Base-by-base conservation (phyloP, 2,329 filamentous ascomycete genomes). In the Mycosphaerelloides madeirae region DNA sequence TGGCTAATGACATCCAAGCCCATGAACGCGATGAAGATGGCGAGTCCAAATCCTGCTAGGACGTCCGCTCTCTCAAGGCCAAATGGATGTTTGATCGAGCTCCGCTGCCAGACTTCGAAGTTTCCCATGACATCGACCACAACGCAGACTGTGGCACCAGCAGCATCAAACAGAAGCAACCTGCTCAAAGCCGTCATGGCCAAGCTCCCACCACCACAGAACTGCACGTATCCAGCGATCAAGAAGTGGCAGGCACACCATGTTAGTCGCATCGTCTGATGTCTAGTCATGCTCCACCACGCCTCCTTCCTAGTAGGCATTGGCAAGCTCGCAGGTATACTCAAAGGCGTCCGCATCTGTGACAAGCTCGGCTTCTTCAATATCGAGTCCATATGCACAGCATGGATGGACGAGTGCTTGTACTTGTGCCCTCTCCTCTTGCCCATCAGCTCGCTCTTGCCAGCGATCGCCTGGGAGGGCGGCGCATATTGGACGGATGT, bases 91-190 rank as follows among this genome's bases (percentile, higher is more conserved):
- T 90, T 83, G 57, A 98, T 85, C 55, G 84, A 94, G 56, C 87
- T 91, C 36, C 91, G 80, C 53, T 88, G 87, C 93, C 93, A 98
- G 31, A 97, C 90, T 64, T 98, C 93, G 59, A 98, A 98, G 65
- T 98, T 98, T 40, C 87, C 83, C 37, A 96, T 79, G 1, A 97
- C 87, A 62, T 98, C 93, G 36, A 97, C 91, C 11, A 81, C 83
- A 3, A 95, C 89, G 65, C 91, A 97, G 4, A 97, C 80, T 37
- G 90, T 83, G 3, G 93, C 93, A 28, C 89, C 93, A 1, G 95
- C 80, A 7, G 93, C 91, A 64, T 98, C 93, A 65, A 96, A 98
- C 66, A 97, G 87, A 47, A 97, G 84, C 36, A 98, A 74, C 60
- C 96, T 90, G 8, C 89, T 95, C 14, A 98, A 74, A 0, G 91